Evolutionary conservation across 1,284 basidiomycete genomes (phyloP), one percentile per base, ranked within the genome.

Genomic region (Kwoniella shivajii): DNA sequence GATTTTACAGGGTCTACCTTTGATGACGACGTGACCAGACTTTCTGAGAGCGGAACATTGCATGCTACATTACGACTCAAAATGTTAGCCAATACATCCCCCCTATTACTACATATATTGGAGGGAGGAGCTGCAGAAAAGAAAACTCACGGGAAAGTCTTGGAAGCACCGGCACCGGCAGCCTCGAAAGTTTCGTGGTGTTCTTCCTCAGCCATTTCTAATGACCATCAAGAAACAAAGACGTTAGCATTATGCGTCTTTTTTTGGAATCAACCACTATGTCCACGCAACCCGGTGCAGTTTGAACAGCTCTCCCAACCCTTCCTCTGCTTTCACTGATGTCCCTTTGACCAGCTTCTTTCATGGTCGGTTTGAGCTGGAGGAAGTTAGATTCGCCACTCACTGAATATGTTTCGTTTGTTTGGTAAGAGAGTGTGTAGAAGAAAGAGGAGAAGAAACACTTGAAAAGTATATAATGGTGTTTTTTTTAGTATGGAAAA

Each of bases 1-100:
- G 81, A 96, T 95, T 85, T 98, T 98, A 91, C 95, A 99, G 67
- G 95, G 95, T 73, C 93, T 88, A 71, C 88, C 84, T 85, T 98
- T 97, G 83, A 99, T 98, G 78, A 95, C 89, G 78, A 99, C 95
- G 83, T 95, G 92, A 52, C 95, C 94, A 83, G 81, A 82, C 83
- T 86, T 85, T 72, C 84, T 89, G 69, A 99, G 89, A 73, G 93
- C 92, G 79, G 95, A 99, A 83, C 96, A 98, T 84, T 97, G 92
- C 88, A 89, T 92, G 73, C 69, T 71, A 57, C 27, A 42, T 16
- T 29, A 38, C 11, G 39, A 30, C 24, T 29, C 24, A 18, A 45
- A 18, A 31, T 60, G 68, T 73, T 31, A 50, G 51, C 33, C 16
- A 10, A 26, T 24, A n/a, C 24, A 24, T 34, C 31, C n/a, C n/a